Percentiles rank a stretch among this genome's conserved stretches.
Conservation (phyloP, 2,329 filamentous ascomycete genomes). For the Colletotrichum sp. region DNA sequence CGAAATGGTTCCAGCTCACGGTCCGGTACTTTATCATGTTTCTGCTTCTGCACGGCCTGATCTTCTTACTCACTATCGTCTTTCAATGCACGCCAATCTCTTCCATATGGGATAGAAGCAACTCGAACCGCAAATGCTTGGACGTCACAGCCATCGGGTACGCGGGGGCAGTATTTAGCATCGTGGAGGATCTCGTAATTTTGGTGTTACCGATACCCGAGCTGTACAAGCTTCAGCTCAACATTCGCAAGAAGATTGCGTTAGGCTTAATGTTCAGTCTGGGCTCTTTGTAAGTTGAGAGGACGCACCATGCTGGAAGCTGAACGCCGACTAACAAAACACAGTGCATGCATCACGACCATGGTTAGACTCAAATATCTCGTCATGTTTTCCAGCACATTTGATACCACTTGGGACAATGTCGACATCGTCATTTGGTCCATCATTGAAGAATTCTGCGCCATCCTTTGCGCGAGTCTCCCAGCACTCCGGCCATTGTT, state of each 20-base stretch:
- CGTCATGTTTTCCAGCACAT: conserved; percentile 14
- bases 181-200: conserved; percentile 71
- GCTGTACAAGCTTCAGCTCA: conserved; percentile 65
- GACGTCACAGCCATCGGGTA: conserved; percentile 70
- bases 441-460: conserved; percentile 34
- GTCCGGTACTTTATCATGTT: conserved; percentile 16
- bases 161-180: conserved; percentile 70
- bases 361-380: conserved; percentile 24
- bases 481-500: conserved; percentile 44
- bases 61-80: conserved; percentile 25
- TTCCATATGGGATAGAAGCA: conserved; percentile 21
- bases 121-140: conserved; percentile 50
- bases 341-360: conserved; percentile 23
- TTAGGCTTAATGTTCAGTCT: conserved; percentile 70
- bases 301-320: neutral
- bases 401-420: conserved; percentile 32
- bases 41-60: conserved; percentile 22
- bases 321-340: neutral
- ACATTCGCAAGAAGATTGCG: conserved; percentile 69
- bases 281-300: conserved; percentile 66
- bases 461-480: conserved; percentile 48
- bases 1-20: conserved; percentile 20
- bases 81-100: conserved; percentile 24
- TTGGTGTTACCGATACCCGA: conserved; percentile 71
- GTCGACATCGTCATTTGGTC: conserved; percentile 37